phyloP scores from a whole-genome alignment of 768 basidiomycete genomes.

The Boletus tylopilopsis region DNA sequence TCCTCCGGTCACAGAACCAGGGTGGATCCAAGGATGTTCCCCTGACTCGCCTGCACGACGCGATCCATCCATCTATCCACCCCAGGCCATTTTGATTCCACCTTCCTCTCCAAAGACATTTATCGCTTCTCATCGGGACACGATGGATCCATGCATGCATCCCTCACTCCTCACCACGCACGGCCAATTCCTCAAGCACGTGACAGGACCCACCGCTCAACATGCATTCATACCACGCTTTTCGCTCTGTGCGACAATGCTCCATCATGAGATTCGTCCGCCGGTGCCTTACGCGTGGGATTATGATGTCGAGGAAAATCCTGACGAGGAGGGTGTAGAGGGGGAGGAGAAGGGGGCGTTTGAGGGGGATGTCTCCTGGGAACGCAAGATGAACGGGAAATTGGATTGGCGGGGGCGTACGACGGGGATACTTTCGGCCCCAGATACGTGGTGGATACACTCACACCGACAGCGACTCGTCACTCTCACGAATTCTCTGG shows the following conservation, averaged over 20 bases:
- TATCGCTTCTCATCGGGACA: constrained; percentile 32
- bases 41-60: constrained; percentile 26
- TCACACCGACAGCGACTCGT: constrained; percentile 51
- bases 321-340: background rate
- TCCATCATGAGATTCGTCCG: constrained; percentile 56
- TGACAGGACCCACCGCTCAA: constrained; percentile 44
- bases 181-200: constrained; percentile 49
- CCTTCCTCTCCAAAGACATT: constrained; percentile 14
- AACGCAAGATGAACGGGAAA: constrained; percentile 56
- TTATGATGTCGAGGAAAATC: constrained; percentile 30
- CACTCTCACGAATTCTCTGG: constrained; percentile 38
- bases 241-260: constrained; percentile 43
- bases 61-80: constrained; percentile 29
- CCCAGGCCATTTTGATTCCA: background rate
- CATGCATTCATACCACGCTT: constrained; percentile 47
- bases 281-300: constrained; percentile 47
- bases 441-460: constrained; percentile 42
- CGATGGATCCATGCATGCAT: constrained; percentile 38
- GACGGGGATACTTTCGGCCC: constrained; percentile 54
- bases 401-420: constrained; percentile 73
- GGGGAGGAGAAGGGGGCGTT: constrained; percentile 14
- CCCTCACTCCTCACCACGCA: constrained; percentile 38
- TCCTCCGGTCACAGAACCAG: constrained; percentile 28
- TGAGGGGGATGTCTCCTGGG: constrained; percentile 58
- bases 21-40: constrained; percentile 22